These are phyloP conservation scores for Apiotrichum gracile DNA, from an alignment of 1,284 basidiomycete species.

Conservation along the genomic window DNA sequence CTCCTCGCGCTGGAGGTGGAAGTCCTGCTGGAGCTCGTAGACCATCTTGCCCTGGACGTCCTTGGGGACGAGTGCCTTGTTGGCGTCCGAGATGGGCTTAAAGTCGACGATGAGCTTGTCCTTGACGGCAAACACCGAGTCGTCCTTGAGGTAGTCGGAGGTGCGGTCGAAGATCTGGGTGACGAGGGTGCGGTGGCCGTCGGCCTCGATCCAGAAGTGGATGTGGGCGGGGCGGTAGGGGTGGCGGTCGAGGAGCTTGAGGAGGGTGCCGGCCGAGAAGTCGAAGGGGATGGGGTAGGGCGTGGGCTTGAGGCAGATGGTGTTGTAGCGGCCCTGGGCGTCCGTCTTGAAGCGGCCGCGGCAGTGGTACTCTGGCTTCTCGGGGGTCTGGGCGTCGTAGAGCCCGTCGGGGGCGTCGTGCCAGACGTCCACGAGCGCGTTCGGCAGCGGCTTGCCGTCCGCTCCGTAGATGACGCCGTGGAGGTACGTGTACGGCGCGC, in stretches of 20 bases:
- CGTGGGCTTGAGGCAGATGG: slow-evolving; percentile 40
- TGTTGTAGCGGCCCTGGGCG: slow-evolving; percentile 34
- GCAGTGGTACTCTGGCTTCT: slow-evolving; percentile 43
- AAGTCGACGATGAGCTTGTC: slow-evolving; percentile 24
- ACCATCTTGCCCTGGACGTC: slow-evolving; percentile 14
- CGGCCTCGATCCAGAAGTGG: slow-evolving; percentile 34
- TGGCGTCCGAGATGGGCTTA: slow-evolving; percentile 16
- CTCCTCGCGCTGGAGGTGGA: slow-evolving; percentile 13
- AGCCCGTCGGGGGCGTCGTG: slow-evolving; percentile 44
- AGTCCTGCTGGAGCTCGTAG: slow-evolving; percentile 25
- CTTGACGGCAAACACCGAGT: slow-evolving; percentile 48
- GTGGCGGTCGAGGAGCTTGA: slow-evolving; percentile 39
- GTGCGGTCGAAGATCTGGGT: slow-evolving; percentile 43
- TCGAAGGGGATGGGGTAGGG: slow-evolving; percentile 48
- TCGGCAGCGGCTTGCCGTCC: slow-evolving; percentile 38
- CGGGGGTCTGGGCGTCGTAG: slow-evolving; percentile 45
- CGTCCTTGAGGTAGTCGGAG: slow-evolving; percentile 43
- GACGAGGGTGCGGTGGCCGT: slow-evolving; percentile 31
- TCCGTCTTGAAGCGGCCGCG: slow-evolving; percentile 41
- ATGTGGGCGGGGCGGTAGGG: slow-evolving; percentile 47
- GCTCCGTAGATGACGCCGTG: slow-evolving; percentile 34
- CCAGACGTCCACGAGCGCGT: slow-evolving; percentile 45
- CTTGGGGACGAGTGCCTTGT: not conserved
- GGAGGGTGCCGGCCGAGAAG: slow-evolving; percentile 38
- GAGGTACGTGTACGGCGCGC: slow-evolving; percentile 34